A percentile compares a stretch with the other conserved stretches of the same genome.
These are phyloP conservation scores for Stagonosporopsis cucurbitacearum DNA, from an alignment of 2,329 filamentous ascomycete species.

Conservation along the genomic window DNA sequence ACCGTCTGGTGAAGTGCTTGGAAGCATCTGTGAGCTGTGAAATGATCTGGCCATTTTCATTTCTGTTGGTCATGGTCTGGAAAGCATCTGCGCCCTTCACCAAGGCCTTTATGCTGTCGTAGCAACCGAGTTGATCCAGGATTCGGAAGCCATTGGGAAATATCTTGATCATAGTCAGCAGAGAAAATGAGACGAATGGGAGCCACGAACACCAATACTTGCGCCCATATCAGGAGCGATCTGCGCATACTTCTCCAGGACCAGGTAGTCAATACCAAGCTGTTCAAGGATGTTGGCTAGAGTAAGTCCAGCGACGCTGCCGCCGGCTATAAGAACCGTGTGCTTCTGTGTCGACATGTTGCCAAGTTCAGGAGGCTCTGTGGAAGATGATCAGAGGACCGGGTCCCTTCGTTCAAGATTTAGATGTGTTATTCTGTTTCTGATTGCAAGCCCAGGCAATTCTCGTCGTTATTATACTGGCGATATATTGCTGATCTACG, in stretches of 20 bases:
- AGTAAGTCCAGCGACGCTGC: conserved; percentile 20
- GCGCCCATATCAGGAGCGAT: conserved; percentile 25
- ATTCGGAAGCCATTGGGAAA: conserved; percentile 23
- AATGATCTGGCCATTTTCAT: conserved; percentile 4
- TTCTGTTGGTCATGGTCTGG: neutral
- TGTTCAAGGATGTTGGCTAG: conserved; percentile 20
- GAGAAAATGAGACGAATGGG: neutral
- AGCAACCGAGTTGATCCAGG: conserved; percentile 26
- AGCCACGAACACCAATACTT: conserved; percentile 20
- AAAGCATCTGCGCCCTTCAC: neutral
- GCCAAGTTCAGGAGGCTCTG: too few species aligned
- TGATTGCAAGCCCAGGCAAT: neutral
- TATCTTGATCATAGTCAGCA: neutral
- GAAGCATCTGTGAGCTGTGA: neutral
- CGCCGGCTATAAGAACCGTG: conserved; percentile 20
- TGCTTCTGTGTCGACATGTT: neutral
- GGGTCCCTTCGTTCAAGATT: too few species aligned
- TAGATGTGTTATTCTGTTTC: neutral
- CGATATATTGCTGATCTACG: neutral
- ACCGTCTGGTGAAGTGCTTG: neutral
- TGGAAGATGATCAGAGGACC: too few species aligned
- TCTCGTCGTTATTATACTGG: neutral
- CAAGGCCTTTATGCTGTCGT: neutral
- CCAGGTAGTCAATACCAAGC: conserved; percentile 19
- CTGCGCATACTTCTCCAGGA: conserved; percentile 20